phyloP scores from a whole-genome alignment of 2,329 filamentous ascomycete species.

The Onygena corvina region DNA sequence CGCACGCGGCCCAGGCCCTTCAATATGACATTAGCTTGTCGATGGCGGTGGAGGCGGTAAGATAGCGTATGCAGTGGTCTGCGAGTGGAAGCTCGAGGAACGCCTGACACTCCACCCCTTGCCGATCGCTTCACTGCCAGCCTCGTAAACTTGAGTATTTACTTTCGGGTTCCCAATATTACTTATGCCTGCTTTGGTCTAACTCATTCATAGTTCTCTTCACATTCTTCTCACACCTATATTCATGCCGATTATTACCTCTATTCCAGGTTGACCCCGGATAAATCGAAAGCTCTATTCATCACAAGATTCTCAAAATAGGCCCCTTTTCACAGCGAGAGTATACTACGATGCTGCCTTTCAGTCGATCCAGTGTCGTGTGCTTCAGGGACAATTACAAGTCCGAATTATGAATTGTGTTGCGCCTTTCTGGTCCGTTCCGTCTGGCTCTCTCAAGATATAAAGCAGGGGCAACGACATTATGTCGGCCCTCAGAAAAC shows the following conservation, averaged over 20 bases:
- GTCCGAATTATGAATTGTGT: not conserved
- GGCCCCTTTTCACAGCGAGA: not conserved
- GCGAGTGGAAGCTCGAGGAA: not conserved
- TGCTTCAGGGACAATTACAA: not conserved
- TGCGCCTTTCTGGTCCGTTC: not conserved
- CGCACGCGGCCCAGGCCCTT: not conserved
- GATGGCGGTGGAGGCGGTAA: conserved; percentile 4
- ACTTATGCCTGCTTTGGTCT: not conserved
- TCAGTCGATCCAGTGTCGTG: not conserved
- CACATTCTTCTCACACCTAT: too few species aligned
- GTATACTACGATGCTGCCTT: not conserved
- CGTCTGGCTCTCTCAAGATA: not conserved
- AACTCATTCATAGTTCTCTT: not conserved
- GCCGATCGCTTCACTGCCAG: not conserved
- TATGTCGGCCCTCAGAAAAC: conserved; percentile 14
- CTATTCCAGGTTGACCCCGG: conserved; percentile 2
- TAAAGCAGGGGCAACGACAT: conserved; percentile 20
- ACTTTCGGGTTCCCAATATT: not conserved
- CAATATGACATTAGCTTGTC: not conserved
- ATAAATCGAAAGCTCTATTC: not conserved
- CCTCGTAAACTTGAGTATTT: conserved; percentile 3
- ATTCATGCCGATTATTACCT: not conserved
- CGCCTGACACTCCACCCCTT: conserved; percentile 4
- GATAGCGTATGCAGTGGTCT: not conserved
- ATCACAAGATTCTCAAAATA: not conserved